Conservation (phyloP, 352 stramenopile genomes). For the Pythium chondricola region DNA sequence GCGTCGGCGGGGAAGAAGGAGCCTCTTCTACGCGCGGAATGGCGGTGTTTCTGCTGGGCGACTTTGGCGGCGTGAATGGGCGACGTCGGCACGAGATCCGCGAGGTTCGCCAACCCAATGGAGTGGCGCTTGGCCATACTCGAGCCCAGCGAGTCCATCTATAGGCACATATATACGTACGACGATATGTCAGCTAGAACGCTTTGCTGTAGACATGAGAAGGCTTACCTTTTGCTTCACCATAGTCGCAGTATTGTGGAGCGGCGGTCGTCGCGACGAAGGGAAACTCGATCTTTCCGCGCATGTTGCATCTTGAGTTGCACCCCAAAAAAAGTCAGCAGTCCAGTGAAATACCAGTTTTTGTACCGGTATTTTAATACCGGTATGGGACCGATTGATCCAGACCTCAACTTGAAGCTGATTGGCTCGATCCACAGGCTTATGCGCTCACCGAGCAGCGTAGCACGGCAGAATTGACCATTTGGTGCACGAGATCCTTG, state of each 20-base stretch:
- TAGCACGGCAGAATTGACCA: conserved; percentile 12
- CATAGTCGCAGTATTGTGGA: not conserved
- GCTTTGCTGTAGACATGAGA: no score
- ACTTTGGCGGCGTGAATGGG: no score
- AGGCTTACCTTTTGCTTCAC: conserved; percentile 10
- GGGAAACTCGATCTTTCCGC: not conserved
- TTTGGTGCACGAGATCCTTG: no score
- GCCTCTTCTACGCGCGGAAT: not conserved
- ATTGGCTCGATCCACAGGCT: conserved; percentile 19
- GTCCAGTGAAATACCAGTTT: conserved; percentile 9
- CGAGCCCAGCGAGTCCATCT: conserved; percentile 3
- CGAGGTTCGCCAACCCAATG: conserved; percentile 18
- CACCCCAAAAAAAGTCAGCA: not conserved
- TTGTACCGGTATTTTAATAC: conserved; percentile 1
- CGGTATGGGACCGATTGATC: not conserved
- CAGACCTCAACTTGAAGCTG: conserved; percentile 13
- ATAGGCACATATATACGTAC: not conserved
- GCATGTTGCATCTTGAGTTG: not conserved
- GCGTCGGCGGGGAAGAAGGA: conserved; percentile 1
- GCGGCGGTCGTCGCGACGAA: no score
- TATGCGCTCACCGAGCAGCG: not conserved
- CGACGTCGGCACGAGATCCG: conserved; percentile 9
- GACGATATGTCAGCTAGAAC: no score
- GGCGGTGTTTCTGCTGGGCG: no score
- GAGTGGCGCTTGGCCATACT: conserved; percentile 13